A percentile compares a stretch with the other conserved stretches of the same genome.
Evolutionary conservation across 2,329 filamentous ascomycete species (phyloP).

Genomic region (Penicillium janthinellum): DNA sequence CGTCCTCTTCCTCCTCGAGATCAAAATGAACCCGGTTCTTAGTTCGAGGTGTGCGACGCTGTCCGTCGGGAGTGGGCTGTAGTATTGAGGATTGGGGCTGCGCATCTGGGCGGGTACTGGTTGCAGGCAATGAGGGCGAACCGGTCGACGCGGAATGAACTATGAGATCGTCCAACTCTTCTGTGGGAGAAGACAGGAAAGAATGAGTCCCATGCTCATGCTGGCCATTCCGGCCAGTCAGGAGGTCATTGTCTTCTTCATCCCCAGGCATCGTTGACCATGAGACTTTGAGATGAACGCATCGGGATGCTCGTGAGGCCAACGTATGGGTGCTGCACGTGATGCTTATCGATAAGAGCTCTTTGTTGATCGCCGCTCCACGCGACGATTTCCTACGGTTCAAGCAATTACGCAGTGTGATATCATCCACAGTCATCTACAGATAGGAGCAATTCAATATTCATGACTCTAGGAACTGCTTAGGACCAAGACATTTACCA

Average conservation of each 20-base stretch:
- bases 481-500: too few relatives aligned
- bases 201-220: slow-evolving; percentile 36
- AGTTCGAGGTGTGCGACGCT: slow-evolving; percentile 58
- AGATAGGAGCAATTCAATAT: neutral
- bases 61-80: slow-evolving; percentile 42
- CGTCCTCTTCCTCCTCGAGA: slow-evolving; percentile 35
- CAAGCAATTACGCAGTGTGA: neutral
- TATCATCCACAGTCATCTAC: neutral
- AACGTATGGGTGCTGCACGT: slow-evolving; percentile 25
- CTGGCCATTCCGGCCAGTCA: slow-evolving; percentile 34
- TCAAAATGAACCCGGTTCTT: slow-evolving; percentile 77
- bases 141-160: slow-evolving; percentile 25
- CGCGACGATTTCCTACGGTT: slow-evolving; percentile 1
- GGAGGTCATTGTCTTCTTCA: slow-evolving; percentile 39
- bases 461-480: neutral
- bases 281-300: slow-evolving; percentile 24
- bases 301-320: slow-evolving; percentile 26
- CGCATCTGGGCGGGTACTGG: slow-evolving; percentile 18
- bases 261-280: slow-evolving; percentile 46
- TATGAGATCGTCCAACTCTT: slow-evolving; percentile 33
- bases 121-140: slow-evolving; percentile 25
- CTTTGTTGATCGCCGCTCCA: slow-evolving; percentile 8
- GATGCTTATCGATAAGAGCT: slow-evolving; percentile 26
- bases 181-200: slow-evolving; percentile 35
- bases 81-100: slow-evolving; percentile 47